Conservation (phyloP, 192 early-diverging fungal genomes). For the Chytriomyces sp. region DNA sequence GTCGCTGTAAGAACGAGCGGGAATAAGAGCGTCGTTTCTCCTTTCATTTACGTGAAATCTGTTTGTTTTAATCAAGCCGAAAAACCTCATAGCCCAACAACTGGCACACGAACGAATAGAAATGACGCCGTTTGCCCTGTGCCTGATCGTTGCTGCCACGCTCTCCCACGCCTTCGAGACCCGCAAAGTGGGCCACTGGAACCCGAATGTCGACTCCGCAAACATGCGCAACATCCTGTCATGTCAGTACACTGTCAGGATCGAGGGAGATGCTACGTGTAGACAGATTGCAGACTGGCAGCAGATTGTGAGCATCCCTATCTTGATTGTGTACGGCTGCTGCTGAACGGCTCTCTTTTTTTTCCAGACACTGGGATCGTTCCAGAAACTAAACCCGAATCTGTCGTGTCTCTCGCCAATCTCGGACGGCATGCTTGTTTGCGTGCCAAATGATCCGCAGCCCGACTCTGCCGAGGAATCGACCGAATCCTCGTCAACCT, state of each 20-base stretch:
- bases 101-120: too few species aligned
- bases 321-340: too few species aligned
- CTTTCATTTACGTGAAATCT: too few species aligned
- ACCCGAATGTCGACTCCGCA: neutral
- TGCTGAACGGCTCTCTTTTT: too few species aligned
- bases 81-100: too few species aligned
- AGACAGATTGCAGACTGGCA: conserved; percentile 59
- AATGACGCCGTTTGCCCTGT: neutral
- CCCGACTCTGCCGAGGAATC: neutral
- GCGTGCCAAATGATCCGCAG: neutral
- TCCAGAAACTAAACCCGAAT: neutral
- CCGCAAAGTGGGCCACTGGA: neutral
- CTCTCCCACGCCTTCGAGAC: neutral
- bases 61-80: too few species aligned
- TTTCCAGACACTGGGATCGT: neutral
- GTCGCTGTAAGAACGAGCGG: neutral
- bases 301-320: neutral
- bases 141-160: neutral
- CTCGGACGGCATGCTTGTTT: neutral
- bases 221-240: neutral
- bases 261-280: conserved; percentile 51
- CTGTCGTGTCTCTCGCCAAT: neutral
- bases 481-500: neutral
- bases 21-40: neutral
- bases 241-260: conserved; percentile 14